A percentile compares a stretch with the other conserved stretches of the same genome.
These are phyloP conservation scores for Naematelia aurantialba DNA, from an alignment of 768 basidiomycete species.

Conservation along the genomic window DNA sequence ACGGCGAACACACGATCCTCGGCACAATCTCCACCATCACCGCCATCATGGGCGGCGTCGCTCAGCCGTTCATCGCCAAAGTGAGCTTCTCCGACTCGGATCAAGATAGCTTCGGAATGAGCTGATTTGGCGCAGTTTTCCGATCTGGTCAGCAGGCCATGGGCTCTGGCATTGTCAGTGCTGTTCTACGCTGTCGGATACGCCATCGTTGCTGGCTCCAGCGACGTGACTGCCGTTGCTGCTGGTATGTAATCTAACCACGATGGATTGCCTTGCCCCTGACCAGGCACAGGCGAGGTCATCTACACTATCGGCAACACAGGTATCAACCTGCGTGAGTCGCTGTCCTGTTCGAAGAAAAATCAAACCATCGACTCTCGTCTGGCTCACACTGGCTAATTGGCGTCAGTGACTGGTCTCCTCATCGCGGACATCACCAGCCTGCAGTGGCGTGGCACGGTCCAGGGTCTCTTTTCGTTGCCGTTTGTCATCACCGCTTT, in stretches of 20 bases:
- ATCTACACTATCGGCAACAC: constrained; percentile 41
- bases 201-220: constrained; percentile 39
- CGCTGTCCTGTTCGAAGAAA: background rate
- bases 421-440: constrained; percentile 47
- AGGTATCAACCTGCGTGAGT: constrained; percentile 39
- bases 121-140: too few species aligned
- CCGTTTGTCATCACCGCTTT: constrained; percentile 46
- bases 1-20: constrained; percentile 2
- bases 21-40: constrained; percentile 31
- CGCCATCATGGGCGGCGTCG: constrained; percentile 53
- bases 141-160: constrained; percentile 13
- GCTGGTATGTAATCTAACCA: too few species aligned
- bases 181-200: constrained; percentile 45
- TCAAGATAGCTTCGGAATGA: too few species aligned
- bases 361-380: background rate
- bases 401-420: constrained; percentile 34
- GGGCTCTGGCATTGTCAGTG: constrained; percentile 22
- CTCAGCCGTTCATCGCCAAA: constrained; percentile 68
- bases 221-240: constrained; percentile 31
- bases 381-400: background rate
- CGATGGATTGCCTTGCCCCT: constrained; percentile 4
- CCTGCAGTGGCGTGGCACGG: constrained; percentile 48
- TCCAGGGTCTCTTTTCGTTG: constrained; percentile 32
- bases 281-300: too few species aligned
- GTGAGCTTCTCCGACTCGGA: too few species aligned